phyloP scores from a whole-genome alignment of 495 filamentous ascomycete species.

The Lophiotrema nucula region DNA sequence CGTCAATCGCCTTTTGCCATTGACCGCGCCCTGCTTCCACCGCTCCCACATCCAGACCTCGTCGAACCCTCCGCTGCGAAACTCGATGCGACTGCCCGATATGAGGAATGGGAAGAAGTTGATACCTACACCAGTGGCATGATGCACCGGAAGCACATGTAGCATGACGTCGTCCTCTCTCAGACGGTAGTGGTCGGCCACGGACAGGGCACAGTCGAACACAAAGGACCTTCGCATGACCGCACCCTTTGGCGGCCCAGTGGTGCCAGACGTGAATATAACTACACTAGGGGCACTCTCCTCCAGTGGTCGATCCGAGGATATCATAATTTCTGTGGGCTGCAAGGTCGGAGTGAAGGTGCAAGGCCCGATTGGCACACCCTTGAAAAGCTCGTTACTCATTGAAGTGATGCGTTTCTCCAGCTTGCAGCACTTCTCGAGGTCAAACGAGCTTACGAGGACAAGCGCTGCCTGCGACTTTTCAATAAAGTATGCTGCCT shows the following conservation, averaged over 20 bases:
- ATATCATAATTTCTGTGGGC: slow-evolving; percentile 33
- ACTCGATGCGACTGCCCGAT: slow-evolving; percentile 48
- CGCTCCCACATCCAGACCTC: slow-evolving; percentile 52
- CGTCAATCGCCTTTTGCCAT: slow-evolving; percentile 31
- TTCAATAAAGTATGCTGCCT: slow-evolving; percentile 47
- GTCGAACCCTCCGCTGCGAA: slow-evolving; percentile 48
- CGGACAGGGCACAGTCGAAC: slow-evolving; percentile 37
- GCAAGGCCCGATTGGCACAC: slow-evolving; percentile 32
- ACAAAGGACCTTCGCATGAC: slow-evolving; percentile 42
- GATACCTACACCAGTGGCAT: slow-evolving; percentile 50
- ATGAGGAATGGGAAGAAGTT: slow-evolving; percentile 50
- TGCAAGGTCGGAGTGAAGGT: slow-evolving; percentile 23
- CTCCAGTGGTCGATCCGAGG: slow-evolving; percentile 37
- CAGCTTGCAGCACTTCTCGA: slow-evolving; percentile 34
- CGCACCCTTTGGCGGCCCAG: slow-evolving; percentile 44
- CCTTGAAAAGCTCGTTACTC: slow-evolving; percentile 26
- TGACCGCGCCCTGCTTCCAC: slow-evolving; percentile 44
- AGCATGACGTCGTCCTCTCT: slow-evolving; percentile 36
- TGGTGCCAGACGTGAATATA: slow-evolving; percentile 46
- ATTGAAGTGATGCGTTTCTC: slow-evolving; percentile 19
- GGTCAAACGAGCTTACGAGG: slow-evolving; percentile 26
- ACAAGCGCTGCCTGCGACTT: slow-evolving; percentile 38
- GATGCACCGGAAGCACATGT: slow-evolving; percentile 51
- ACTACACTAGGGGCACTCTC: slow-evolving; percentile 40
- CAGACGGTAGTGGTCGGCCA: slow-evolving; percentile 41